A percentile compares a stretch with the other conserved stretches of the same genome.
phyloP scores from a whole-genome alignment of 441 rosid species.

The Cnidoscolus chayamansa region DNA sequence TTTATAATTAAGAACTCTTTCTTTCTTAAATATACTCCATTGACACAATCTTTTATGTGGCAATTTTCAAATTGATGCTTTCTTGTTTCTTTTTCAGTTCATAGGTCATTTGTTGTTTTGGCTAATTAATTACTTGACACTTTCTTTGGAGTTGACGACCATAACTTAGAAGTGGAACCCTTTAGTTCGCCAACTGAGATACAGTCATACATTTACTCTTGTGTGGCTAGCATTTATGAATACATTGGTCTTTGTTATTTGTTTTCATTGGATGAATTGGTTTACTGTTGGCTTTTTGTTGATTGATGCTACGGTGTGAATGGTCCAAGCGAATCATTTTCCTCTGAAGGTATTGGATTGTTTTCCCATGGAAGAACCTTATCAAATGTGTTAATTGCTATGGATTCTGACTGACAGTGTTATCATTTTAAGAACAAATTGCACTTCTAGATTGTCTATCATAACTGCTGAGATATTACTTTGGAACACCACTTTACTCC shows the following conservation, averaged over 20 bases:
- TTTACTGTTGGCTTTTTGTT: neutral
- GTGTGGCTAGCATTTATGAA: neutral
- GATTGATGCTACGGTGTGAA: neutral
- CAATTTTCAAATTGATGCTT: neutral
- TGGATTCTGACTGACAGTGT: neutral
- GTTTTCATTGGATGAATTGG: neutral
- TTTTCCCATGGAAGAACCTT: neutral
- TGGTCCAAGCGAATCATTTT: neutral
- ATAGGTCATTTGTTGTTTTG: neutral
- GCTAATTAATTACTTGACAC: neutral
- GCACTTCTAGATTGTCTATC: neutral
- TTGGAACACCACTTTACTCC: neutral
- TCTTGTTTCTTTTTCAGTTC: neutral
- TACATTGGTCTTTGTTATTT: neutral
- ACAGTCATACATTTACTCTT: too few relatives aligned
- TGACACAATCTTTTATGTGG: neutral
- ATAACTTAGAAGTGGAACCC: conserved; percentile 2
- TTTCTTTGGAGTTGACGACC: neutral
- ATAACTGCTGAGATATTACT: neutral
- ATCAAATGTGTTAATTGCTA: neutral
- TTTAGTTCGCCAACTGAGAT: neutral
- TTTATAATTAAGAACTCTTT: too few relatives aligned
- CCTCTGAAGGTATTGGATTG: neutral
- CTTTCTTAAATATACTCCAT: neutral
- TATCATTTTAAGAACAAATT: neutral